Evolutionary conservation across 257 asterid genomes (phyloP).

Genomic region (Leonotis leonurus): DNA sequence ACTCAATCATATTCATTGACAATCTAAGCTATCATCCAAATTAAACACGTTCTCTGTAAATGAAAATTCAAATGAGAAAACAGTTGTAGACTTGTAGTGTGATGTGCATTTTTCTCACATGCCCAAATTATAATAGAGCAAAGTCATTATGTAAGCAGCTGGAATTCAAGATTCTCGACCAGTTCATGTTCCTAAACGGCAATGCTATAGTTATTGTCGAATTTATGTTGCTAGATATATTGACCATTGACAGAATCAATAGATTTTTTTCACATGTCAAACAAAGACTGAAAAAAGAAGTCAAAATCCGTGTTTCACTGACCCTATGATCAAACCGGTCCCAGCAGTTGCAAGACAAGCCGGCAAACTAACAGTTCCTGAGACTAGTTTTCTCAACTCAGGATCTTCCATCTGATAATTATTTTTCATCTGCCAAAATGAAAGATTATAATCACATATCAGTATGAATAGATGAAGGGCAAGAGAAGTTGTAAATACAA

Average conservation of each 20-base stretch:
- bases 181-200: background rate
- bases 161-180: background rate
- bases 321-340: constrained; percentile 78
- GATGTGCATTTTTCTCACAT: background rate
- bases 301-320: constrained; percentile 16
- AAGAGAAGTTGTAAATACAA: background rate
- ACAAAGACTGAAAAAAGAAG: background rate
- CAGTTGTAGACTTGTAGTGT: background rate
- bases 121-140: background rate
- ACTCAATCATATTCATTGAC: background rate
- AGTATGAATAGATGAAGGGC: background rate
- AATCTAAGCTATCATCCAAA: background rate
- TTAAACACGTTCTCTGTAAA: background rate
- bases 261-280: background rate
- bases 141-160: background rate
- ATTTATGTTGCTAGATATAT: background rate
- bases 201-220: background rate
- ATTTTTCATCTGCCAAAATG: constrained; percentile 57
- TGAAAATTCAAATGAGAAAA: background rate
- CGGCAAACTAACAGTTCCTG: constrained; percentile 60
- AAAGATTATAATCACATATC: constrained; percentile 2
- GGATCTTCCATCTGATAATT: constrained; percentile 46
- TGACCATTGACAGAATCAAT: background rate
- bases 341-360: constrained; percentile 94
- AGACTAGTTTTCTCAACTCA: constrained; percentile 59